Evolutionary conservation across 1,139 yeast genomes (phyloP).

Genomic region (Suhomyces terraborum): DNA sequence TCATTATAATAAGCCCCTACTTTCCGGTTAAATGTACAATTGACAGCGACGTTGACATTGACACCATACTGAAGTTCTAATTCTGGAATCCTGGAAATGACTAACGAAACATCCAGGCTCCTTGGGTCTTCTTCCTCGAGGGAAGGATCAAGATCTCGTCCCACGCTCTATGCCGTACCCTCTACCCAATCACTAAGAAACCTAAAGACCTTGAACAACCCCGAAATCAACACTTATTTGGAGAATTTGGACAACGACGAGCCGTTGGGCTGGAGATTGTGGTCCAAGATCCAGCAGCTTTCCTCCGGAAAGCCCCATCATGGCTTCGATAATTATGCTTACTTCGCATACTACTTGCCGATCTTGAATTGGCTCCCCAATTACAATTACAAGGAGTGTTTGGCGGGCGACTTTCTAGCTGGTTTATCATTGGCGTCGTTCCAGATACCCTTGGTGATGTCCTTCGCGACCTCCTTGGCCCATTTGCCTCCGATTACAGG

Average conservation of each 20-base stretch:
- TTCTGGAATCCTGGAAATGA: slow-evolving; percentile 2
- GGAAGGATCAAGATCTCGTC: slow-evolving; percentile 16
- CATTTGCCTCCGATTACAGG: slow-evolving; percentile 37
- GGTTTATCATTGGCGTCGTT: slow-evolving; percentile 37
- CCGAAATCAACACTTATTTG: slow-evolving; percentile 21
- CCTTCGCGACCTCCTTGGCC: slow-evolving; percentile 36
- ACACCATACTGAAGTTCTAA: background rate
- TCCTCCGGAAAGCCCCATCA: slow-evolving; percentile 9
- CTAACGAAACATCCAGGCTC: slow-evolving; percentile 11
- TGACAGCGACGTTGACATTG: background rate
- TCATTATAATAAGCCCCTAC: background rate
- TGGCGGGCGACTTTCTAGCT: slow-evolving; percentile 36
- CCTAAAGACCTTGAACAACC: slow-evolving; percentile 24
- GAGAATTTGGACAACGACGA: slow-evolving; percentile 6
- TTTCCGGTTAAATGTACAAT: background rate
- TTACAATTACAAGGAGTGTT: slow-evolving; percentile 19
- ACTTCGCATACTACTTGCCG: slow-evolving; percentile 37
- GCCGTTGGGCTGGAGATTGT: slow-evolving; percentile 13
- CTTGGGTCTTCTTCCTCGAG: slow-evolving; percentile 3
- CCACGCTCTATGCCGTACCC: slow-evolving; percentile 32
- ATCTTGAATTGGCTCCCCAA: slow-evolving; percentile 35
- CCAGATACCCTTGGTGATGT: slow-evolving; percentile 41
- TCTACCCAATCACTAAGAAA: slow-evolving; percentile 28
- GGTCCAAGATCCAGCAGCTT: slow-evolving; percentile 13
- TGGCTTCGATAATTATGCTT: slow-evolving; percentile 27